phyloP scores from a whole-genome alignment of 768 basidiomycete species.

The Xerocomellus amylosporus region DNA sequence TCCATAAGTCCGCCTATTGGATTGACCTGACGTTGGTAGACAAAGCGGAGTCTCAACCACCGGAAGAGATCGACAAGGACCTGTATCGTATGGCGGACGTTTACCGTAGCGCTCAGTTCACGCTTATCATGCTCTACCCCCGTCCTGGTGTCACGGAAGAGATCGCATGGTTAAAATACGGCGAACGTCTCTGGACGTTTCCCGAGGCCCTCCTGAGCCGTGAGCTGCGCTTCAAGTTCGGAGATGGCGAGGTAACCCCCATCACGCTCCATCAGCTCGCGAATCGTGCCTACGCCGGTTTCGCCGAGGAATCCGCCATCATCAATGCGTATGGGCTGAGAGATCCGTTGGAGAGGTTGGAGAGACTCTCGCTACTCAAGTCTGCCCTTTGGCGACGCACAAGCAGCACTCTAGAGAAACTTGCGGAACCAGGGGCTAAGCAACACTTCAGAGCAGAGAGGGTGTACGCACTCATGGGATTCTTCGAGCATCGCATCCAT shows the following conservation, averaged over 20 bases:
- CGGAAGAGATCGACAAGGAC: constrained; percentile 13
- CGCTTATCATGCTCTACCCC: constrained; percentile 21
- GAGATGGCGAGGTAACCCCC: constrained; percentile 7
- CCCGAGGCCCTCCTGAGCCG: constrained; percentile 24
- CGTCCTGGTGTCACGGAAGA: background rate
- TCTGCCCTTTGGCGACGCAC: constrained; percentile 24
- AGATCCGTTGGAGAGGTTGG: constrained; percentile 25
- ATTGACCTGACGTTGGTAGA: constrained; percentile 12
- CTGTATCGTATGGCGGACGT: constrained; percentile 26
- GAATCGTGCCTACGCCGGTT: constrained; percentile 16
- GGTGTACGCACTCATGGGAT: constrained; percentile 28
- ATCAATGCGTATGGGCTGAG: constrained; percentile 19
- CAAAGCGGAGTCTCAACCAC: background rate
- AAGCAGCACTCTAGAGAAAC: background rate
- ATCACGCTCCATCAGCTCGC: constrained; percentile 27
- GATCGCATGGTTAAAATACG: constrained; percentile 16
- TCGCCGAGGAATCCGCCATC: constrained; percentile 20
- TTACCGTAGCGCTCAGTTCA: constrained; percentile 22
- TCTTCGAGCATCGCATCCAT: constrained; percentile 25
- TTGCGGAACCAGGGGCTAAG: background rate
- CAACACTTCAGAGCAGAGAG: constrained; percentile 15
- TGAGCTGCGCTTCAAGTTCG: constrained; percentile 14
- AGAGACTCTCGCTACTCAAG: constrained; percentile 21
- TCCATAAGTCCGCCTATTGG: constrained; percentile 21
- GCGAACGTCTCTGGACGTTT: constrained; percentile 26